phyloP scores from a whole-genome alignment of 805 yeast genomes.

The Yarrowia divulgata region DNA sequence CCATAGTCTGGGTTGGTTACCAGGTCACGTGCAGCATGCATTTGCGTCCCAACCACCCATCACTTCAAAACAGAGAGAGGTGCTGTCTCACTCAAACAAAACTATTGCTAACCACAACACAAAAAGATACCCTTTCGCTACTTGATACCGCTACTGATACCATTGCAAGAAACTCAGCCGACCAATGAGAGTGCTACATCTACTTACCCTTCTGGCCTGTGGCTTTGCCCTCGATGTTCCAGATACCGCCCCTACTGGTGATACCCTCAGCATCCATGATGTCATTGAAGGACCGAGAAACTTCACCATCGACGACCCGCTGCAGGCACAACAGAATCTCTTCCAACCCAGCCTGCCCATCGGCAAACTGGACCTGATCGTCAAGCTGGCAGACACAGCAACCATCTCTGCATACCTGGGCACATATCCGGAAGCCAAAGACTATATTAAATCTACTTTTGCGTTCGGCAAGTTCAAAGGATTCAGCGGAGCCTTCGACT shows the following conservation, averaged over 20 bases:
- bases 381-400: conserved; percentile 32
- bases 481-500: conserved; percentile 28
- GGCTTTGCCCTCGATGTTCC: conserved; percentile 18
- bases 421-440: conserved; percentile 21
- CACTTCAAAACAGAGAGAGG: neutral
- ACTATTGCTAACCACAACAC: conserved; percentile 1
- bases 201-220: neutral
- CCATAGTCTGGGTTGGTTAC: neutral
- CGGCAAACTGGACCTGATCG: conserved; percentile 19
- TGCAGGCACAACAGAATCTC: conserved; percentile 5
- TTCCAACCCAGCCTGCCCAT: conserved; percentile 11
- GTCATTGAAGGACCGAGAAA: conserved; percentile 19
- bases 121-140: conserved; percentile 14
- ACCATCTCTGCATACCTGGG: conserved; percentile 31
- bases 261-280: conserved; percentile 7
- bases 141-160: conserved; percentile 2
- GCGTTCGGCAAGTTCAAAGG: conserved; percentile 33
- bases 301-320: conserved; percentile 22
- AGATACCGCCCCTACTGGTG: neutral
- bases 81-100: neutral
- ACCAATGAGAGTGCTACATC: conserved; percentile 12
- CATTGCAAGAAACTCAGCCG: neutral
- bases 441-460: conserved; percentile 26
- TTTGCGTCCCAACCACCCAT: conserved; percentile 10
- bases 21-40: conserved; percentile 27